These are phyloP conservation scores for Saccharomycopsis schoenii DNA, from an alignment of 805 yeast species.

Conservation along the genomic window DNA sequence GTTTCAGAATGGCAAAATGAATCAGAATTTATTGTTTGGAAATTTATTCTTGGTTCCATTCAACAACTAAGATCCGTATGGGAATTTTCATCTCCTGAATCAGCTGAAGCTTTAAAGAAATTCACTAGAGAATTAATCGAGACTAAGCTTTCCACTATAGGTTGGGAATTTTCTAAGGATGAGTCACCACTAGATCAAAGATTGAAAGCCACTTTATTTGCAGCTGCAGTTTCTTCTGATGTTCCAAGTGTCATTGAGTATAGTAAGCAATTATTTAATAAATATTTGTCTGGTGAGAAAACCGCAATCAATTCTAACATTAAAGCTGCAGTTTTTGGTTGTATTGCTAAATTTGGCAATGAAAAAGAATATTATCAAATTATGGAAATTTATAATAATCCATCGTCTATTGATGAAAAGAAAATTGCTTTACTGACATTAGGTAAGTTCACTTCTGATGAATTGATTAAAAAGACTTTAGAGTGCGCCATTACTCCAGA, in stretches of 20 bases:
- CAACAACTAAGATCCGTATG: slow-evolving; percentile 42
- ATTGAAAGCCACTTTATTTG: slow-evolving; percentile 55
- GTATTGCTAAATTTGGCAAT: slow-evolving; percentile 59
- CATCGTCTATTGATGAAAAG: slow-evolving; percentile 57
- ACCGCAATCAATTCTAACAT: slow-evolving; percentile 67
- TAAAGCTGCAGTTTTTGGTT: slow-evolving; percentile 51
- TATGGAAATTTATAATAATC: slow-evolving; percentile 47
- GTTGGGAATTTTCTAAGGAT: slow-evolving; percentile 49
- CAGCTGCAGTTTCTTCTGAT: slow-evolving; percentile 46
- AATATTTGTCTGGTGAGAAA: slow-evolving; percentile 51
- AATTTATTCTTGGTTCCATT: slow-evolving; percentile 42
- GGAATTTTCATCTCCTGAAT: slow-evolving; percentile 40
- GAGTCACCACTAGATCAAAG: slow-evolving; percentile 56
- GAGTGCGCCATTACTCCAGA: slow-evolving; percentile 48
- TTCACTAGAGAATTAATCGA: slow-evolving; percentile 48
- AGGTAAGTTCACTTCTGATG: slow-evolving; percentile 49
- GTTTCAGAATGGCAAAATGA: slow-evolving; percentile 55
- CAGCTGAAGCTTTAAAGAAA: slow-evolving; percentile 38
- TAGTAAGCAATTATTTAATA: slow-evolving; percentile 40
- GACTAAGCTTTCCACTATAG: slow-evolving; percentile 44
- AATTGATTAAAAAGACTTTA: slow-evolving; percentile 46
- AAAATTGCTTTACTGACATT: slow-evolving; percentile 57
- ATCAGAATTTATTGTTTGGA: slow-evolving; percentile 59
- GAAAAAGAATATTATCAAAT: slow-evolving; percentile 53
- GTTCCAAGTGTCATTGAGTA: slow-evolving; percentile 30